A percentile compares a stretch with the other conserved stretches of the same genome.
Evolutionary conservation across 345 rosid genomes (phyloP).

Genomic region (Bretschneidera sinensis): DNA sequence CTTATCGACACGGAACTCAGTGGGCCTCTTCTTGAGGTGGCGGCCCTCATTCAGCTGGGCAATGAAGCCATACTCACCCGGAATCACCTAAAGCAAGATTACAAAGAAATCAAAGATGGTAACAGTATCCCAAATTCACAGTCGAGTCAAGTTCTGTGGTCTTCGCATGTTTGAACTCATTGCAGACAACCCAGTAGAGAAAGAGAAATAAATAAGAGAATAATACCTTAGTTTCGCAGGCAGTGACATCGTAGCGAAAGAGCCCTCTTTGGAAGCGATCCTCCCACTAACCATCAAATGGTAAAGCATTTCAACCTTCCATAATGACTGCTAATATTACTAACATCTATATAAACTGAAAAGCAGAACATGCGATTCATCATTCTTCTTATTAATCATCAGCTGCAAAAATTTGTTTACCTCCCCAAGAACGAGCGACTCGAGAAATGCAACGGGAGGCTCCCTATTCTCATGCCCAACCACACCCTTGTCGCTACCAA

Average conservation of each 20-base stretch:
- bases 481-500: constrained; percentile 21
- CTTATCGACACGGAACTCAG: constrained; percentile 87
- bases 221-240: constrained; percentile 97
- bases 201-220: not conserved
- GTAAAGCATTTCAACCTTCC: constrained; percentile 8
- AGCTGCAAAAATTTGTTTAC: constrained; percentile 31
- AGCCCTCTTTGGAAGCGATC: constrained; percentile 84
- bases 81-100: constrained; percentile 59
- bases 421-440: constrained; percentile 77
- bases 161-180: not conserved
- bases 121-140: constrained; percentile 2
- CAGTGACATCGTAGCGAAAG: constrained; percentile 92
- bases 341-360: not conserved
- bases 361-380: not conserved
- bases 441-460: constrained; percentile 62
- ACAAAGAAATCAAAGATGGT: constrained; percentile 6
- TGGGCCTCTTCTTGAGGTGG: constrained; percentile 96
- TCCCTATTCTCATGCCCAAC: constrained; percentile 26
- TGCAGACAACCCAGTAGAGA: too few relatives aligned
- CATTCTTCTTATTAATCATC: not conserved
- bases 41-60: constrained; percentile 98
- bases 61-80: constrained; percentile 74
- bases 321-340: not conserved
- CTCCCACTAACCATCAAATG: constrained; percentile 69
- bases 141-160: not conserved